Conservation (phyloP, 208 protist genomes). For the Acanthamoeba culbertsoni region DNA sequence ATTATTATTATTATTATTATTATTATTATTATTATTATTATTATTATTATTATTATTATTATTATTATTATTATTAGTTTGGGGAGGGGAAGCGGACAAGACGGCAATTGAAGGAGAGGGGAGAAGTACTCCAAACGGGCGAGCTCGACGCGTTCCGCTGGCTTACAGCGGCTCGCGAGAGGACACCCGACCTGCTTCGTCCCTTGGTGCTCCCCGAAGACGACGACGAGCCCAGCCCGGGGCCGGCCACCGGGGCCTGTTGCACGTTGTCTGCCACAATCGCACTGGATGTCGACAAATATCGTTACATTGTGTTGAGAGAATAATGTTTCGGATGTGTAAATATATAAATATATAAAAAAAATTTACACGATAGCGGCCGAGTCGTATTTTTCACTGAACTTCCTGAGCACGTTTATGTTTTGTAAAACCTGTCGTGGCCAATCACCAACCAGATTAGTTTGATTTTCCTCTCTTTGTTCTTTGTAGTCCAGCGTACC, state of each 20-base stretch:
- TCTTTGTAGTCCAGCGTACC: background rate
- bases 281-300: background rate
- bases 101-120: too few relatives aligned
- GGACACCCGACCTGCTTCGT: background rate
- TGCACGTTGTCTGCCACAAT: background rate
- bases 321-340: too few relatives aligned
- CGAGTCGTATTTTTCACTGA: constrained; percentile 16
- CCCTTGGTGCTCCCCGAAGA: background rate
- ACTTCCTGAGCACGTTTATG: background rate
- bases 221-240: background rate
- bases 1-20: too few relatives aligned
- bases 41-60: too few relatives aligned
- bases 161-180: background rate
- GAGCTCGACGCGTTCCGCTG: background rate
- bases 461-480: too few relatives aligned
- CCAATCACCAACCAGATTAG: background rate
- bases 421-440: background rate
- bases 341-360: background rate
- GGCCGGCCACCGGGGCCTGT: background rate
- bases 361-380: background rate
- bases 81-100: too few relatives aligned
- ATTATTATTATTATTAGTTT: too few relatives aligned
- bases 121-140: background rate
- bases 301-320: background rate
- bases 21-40: too few relatives aligned